Base-by-base conservation (phyloP, 768 basidiomycete species). In the Roridomyces roridus region DNA sequence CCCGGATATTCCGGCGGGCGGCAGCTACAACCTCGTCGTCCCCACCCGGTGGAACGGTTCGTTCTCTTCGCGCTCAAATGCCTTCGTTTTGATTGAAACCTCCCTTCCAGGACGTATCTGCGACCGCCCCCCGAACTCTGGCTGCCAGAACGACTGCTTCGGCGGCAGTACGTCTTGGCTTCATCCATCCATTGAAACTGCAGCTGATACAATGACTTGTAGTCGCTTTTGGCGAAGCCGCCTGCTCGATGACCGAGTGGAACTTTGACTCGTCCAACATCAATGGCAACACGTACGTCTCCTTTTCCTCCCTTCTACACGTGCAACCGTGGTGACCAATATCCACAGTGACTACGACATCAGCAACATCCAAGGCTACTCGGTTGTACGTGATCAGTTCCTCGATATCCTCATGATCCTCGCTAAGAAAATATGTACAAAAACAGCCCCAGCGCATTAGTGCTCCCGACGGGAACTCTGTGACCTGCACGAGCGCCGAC, bases 351-450 rank as follows among this genome's bases (percentile, higher is more conserved):
- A 59, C 47, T 59, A 59, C 47, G 57, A 59, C 28, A 55, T 59
- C 51, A 54, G 51, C 58, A 55, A 59, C 52, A 59, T 59, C 23
- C 58, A 59, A 17, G 58, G 58, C 21, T 59, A 28, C 43, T 59
- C 58, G 10, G 58, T 59, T n/a, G 57, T 54, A 20, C 23, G 46
- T 48, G n/a, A 18, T 48, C 34, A 31, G 37, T 24, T 31, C 34
- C 12, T 17, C 43, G 17, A 18, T 3, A 9, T 11, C 23, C 20
- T n/a, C 31, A 23, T 46, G 21, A 6, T 17, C 14, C 25, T 11
- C 20, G 12, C 5, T 46, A 15, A 37, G 18, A 54, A 20, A 4
- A 12, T 17, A n/a, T n/a, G n/a, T n/a, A n/a, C 17, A 15, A 21
- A 14, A 20, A 1, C 26, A 58, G 57, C n/a, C 57, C 0, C 57